phyloP scores from a whole-genome alignment of 495 filamentous ascomycete species.

The Gamarada debralockiae region DNA sequence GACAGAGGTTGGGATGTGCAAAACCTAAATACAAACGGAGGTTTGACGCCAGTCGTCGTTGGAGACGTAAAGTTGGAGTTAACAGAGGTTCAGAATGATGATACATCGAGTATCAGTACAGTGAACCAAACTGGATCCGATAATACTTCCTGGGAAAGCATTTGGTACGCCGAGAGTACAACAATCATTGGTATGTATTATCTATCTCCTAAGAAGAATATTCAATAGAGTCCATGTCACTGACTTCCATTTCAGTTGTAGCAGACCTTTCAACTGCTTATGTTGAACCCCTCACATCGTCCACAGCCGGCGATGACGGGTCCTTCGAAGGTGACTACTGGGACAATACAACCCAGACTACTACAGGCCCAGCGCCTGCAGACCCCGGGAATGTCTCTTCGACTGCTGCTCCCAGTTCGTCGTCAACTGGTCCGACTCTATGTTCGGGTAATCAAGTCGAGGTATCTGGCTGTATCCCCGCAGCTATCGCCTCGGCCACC shows the following conservation, averaged over 20 bases:
- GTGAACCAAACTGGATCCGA: neutral
- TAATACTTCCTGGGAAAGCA: neutral
- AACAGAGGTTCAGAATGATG: neutral
- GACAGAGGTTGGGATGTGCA: neutral
- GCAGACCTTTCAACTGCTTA: neutral
- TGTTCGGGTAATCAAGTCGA: slow-evolving; percentile 6
- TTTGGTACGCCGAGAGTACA: neutral
- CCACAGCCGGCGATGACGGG: neutral
- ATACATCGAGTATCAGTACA: neutral
- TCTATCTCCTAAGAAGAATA: neutral
- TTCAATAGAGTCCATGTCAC: neutral
- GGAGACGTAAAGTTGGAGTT: neutral
- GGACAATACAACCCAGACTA: slow-evolving; percentile 3
- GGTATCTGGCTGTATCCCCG: neutral
- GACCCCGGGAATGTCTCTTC: neutral
- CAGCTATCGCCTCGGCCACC: neutral
- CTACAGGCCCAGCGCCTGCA: neutral
- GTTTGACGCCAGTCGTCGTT: no score
- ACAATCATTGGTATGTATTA: neutral
- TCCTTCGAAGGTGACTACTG: neutral
- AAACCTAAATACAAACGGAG: neutral
- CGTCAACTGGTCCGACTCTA: neutral
- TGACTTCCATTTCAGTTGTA: neutral
- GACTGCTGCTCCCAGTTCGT: neutral
- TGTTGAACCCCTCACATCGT: neutral